These are phyloP conservation scores for Senecio squalidus DNA, from an alignment of 140 eudicot species.

Conservation along the genomic window DNA sequence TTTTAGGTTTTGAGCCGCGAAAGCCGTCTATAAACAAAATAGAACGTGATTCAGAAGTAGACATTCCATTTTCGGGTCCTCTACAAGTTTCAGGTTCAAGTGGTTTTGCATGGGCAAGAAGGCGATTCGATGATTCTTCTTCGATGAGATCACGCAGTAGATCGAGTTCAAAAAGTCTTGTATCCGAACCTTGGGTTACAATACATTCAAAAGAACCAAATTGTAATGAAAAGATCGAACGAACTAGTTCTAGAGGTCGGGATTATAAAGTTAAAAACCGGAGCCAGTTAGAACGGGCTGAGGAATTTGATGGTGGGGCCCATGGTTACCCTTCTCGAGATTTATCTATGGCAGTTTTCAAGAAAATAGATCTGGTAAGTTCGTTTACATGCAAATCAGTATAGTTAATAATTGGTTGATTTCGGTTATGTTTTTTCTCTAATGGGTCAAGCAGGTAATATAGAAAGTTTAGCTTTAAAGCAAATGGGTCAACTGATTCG, in stretches of 20 bases:
- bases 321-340: conserved; percentile 78
- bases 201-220: conserved; percentile 37
- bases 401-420: not conserved
- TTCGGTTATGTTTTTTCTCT: not conserved
- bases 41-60: conserved; percentile 68
- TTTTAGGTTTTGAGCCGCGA: conserved; percentile 31
- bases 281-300: conserved; percentile 49
- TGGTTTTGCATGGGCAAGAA: conserved; percentile 95
- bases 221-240: conserved; percentile 37
- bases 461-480: not conserved
- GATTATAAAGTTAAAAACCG: conserved; percentile 45
- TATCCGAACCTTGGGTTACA: conserved; percentile 47
- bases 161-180: conserved; percentile 72
- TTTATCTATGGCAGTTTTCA: conserved; percentile 50
- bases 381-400: not conserved
- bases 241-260: conserved; percentile 36
- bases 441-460: not conserved
- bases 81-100: conserved; percentile 84
- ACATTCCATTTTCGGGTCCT: conserved; percentile 68
- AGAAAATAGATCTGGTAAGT: conserved; percentile 61
- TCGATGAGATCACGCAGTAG: conserved; percentile 59
- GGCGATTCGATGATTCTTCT: conserved; percentile 55
- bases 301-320: conserved; percentile 52
- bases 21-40: conserved; percentile 16
- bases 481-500: not conserved